These are phyloP conservation scores for Moesziomyces sp. DNA, from an alignment of 1,284 basidiomycete genomes.

Conservation along the genomic window DNA sequence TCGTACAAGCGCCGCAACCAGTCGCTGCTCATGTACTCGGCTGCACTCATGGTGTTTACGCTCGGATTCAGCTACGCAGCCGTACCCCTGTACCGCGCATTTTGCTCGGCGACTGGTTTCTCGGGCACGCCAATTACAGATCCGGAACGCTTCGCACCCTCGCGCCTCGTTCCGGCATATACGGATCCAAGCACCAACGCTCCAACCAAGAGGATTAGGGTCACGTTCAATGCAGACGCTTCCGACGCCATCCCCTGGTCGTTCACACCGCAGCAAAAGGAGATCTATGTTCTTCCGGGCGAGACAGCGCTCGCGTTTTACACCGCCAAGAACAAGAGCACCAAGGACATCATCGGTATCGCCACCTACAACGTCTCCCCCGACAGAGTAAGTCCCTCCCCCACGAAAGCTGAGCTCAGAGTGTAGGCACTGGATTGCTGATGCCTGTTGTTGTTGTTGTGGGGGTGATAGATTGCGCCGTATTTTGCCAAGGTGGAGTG, in stretches of 20 bases:
- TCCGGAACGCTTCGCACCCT: constrained; percentile 53
- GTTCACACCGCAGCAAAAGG: constrained; percentile 90
- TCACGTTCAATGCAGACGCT: constrained; percentile 93
- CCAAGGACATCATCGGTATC: constrained; percentile 94
- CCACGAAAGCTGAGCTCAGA: not conserved
- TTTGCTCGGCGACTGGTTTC: constrained; percentile 97
- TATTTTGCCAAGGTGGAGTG: constrained; percentile 99
- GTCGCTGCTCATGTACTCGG: constrained; percentile 80
- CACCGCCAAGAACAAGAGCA: constrained; percentile 86
- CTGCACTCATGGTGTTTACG: constrained; percentile 82
- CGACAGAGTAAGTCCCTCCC: constrained; percentile 76
- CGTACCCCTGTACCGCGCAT: constrained; percentile 95
- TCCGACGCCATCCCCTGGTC: constrained; percentile 91
- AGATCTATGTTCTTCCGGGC: constrained; percentile 89
- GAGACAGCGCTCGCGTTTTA: constrained; percentile 98
- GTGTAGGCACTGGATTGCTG: not conserved
- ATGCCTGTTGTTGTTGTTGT: not conserved
- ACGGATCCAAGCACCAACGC: constrained; percentile 68
- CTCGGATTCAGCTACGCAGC: constrained; percentile 92
- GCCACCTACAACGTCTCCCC: constrained; percentile 98
- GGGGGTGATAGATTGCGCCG: constrained; percentile 80
- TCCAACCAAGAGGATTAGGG: constrained; percentile 75
- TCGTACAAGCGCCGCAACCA: constrained; percentile 71
- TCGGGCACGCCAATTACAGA: constrained; percentile 89
- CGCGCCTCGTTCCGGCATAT: constrained; percentile 51